These are phyloP conservation scores for Erodium moschatum DNA, from an alignment of 441 rosid species.

Conservation along the genomic window DNA sequence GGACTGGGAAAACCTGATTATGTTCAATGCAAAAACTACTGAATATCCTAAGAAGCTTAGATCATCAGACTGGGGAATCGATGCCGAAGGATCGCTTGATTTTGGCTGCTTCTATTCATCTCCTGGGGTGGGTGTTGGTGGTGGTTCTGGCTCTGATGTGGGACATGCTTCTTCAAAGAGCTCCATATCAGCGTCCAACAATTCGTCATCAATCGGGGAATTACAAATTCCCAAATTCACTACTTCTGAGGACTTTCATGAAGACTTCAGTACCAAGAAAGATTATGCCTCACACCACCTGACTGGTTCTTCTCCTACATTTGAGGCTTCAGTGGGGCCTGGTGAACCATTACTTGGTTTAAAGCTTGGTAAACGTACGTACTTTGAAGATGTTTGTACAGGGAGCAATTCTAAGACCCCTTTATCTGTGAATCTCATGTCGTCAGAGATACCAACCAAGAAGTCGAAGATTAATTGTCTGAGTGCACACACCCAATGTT, in stretches of 20 bases:
- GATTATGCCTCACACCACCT: conserved; percentile 27
- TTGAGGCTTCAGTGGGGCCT: conserved; percentile 20
- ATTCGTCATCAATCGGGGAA: conserved; percentile 53
- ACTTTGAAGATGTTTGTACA: conserved; percentile 21
- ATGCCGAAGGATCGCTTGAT: conserved; percentile 46
- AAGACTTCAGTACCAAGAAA: conserved; percentile 31
- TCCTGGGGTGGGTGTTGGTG: conserved; percentile 37
- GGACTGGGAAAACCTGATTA: conserved; percentile 64
- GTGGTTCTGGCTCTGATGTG: conserved; percentile 53
- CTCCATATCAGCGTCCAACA: conserved; percentile 59
- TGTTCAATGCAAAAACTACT: conserved; percentile 40
- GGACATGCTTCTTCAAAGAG: conserved; percentile 61
- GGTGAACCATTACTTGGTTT: conserved; percentile 48
- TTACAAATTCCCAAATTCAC: conserved; percentile 34
- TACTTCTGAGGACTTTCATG: conserved; percentile 34
- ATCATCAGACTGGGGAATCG: conserved; percentile 47
- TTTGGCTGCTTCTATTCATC: conserved; percentile 53
- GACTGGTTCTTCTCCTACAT: conserved; percentile 24
- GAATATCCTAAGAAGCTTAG: conserved; percentile 44
- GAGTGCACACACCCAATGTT: conserved; percentile 33
- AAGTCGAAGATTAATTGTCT: conserved; percentile 44
- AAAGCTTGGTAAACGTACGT: conserved; percentile 64
- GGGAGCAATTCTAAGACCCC: conserved; percentile 19
- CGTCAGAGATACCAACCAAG: conserved; percentile 44
- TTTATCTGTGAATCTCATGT: conserved; percentile 12